Conservation (phyloP, 2,329 filamentous ascomycete genomes). For the Cordyceps cateniannulata region DNA sequence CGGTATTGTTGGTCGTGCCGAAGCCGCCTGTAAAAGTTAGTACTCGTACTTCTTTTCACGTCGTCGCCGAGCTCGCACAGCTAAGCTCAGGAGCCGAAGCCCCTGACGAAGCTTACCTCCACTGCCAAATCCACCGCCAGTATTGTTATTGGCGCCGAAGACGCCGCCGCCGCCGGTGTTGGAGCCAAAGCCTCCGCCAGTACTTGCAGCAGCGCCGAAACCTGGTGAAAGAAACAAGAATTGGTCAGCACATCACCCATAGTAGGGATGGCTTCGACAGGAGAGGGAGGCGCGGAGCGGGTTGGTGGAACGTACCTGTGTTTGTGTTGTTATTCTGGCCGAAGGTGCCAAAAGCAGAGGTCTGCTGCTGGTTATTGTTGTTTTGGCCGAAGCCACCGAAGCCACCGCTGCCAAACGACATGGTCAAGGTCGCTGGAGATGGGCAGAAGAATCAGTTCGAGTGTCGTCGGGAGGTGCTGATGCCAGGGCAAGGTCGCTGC, state of each 20-base stretch:
- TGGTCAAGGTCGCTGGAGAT: slow-evolving; percentile 25
- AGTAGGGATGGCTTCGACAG: slow-evolving; percentile 14
- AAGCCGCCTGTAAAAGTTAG: slow-evolving; percentile 27
- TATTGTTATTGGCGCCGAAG: slow-evolving; percentile 35
- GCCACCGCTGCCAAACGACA: slow-evolving; percentile 51
- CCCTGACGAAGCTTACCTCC: slow-evolving; percentile 24
- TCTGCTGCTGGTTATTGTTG: slow-evolving; percentile 29
- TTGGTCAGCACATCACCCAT: slow-evolving; percentile 18
- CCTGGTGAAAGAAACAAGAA: slow-evolving; percentile 17
- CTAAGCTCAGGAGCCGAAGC: background rate
- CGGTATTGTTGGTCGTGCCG: slow-evolving; percentile 23
- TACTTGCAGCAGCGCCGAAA: slow-evolving; percentile 24
- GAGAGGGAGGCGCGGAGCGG: slow-evolving; percentile 8
- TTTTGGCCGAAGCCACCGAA: slow-evolving; percentile 54
- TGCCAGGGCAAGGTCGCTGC: background rate
- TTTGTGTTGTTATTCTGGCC: slow-evolving; percentile 36
- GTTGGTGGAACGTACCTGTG: slow-evolving; percentile 44
- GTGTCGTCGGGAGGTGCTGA: background rate
- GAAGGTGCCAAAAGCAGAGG: slow-evolving; percentile 52
- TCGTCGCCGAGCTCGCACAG: background rate
- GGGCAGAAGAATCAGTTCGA: background rate
- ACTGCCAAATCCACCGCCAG: slow-evolving; percentile 30
- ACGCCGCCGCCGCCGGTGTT: slow-evolving; percentile 18
- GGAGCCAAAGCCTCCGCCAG: background rate
- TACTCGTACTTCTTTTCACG: slow-evolving; percentile 7